These are phyloP conservation scores for Xerocomus brunneocitrinus DNA, from an alignment of 768 basidiomycete species.

Conservation along the genomic window DNA sequence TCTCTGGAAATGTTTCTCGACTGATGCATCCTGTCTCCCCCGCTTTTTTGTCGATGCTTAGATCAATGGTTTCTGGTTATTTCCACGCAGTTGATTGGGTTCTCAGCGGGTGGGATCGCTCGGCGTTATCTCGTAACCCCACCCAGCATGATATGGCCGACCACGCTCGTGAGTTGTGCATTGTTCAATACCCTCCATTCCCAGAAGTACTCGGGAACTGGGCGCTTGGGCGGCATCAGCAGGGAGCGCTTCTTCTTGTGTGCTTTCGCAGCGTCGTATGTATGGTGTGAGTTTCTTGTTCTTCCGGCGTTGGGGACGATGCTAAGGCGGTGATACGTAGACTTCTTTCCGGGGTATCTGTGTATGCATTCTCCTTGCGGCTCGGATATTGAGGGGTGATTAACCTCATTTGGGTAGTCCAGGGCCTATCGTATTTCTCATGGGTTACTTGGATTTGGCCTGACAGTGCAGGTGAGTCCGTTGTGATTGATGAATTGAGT, in stretches of 20 bases:
- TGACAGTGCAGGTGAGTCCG: slow-evolving; percentile 39
- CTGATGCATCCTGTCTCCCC: not conserved
- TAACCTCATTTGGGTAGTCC: slow-evolving; percentile 30
- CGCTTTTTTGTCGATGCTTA: slow-evolving; percentile 23
- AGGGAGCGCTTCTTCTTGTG: slow-evolving; percentile 76
- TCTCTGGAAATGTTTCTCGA: not conserved
- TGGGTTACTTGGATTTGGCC: slow-evolving; percentile 57
- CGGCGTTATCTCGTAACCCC: slow-evolving; percentile 71
- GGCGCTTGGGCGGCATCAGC: slow-evolving; percentile 57
- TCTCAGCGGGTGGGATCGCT: slow-evolving; percentile 73
- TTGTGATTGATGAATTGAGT: slow-evolving; percentile 17
- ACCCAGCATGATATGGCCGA: slow-evolving; percentile 65
- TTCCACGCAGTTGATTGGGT: slow-evolving; percentile 73
- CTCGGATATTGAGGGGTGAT: not conserved
- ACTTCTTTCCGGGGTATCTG: slow-evolving; percentile 44
- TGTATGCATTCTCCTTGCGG: slow-evolving; percentile 24
- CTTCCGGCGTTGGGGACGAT: not conserved
- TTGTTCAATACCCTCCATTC: slow-evolving; percentile 77
- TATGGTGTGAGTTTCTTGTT: slow-evolving; percentile 49
- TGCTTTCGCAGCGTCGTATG: slow-evolving; percentile 50
- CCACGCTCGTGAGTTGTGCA: slow-evolving; percentile 69
- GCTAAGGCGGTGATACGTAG: slow-evolving; percentile 16
- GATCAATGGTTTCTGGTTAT: slow-evolving; percentile 81
- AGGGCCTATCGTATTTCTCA: slow-evolving; percentile 53
- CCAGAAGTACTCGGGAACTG: slow-evolving; percentile 59